These are phyloP conservation scores for Exophiala sideris DNA, from an alignment of 2,329 filamentous ascomycete species.

Conservation along the genomic window DNA sequence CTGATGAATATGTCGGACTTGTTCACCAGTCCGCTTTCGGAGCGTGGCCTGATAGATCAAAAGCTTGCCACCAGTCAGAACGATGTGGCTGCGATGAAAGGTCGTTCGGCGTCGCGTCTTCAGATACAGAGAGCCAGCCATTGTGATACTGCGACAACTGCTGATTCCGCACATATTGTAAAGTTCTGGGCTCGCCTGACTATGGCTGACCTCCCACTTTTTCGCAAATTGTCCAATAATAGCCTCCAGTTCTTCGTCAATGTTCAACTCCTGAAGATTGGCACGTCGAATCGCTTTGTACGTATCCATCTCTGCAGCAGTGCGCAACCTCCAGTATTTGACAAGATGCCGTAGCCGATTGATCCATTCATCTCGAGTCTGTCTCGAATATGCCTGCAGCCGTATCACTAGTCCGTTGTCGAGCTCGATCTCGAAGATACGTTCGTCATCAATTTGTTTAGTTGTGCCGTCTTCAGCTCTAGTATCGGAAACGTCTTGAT, in stretches of 20 bases:
- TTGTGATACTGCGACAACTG: conserved; percentile 59
- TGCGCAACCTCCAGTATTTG: conserved; percentile 61
- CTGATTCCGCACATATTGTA: conserved; percentile 67
- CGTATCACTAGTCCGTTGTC: conserved; percentile 61
- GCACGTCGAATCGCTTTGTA: conserved; percentile 55
- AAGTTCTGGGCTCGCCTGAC: conserved; percentile 60
- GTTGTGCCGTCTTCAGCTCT: conserved; percentile 53
- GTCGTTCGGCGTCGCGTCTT: conserved; percentile 62
- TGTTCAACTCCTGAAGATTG: conserved; percentile 59
- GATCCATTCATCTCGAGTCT: conserved; percentile 61
- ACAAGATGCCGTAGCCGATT: conserved; percentile 54
- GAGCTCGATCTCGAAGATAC: conserved; percentile 60
- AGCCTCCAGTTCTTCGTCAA: conserved; percentile 65
- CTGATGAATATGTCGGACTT: conserved; percentile 60
- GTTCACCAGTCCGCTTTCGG: conserved; percentile 53
- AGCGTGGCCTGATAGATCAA: conserved; percentile 61
- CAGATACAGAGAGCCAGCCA: conserved; percentile 61
- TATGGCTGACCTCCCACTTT: conserved; percentile 66
- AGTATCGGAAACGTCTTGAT: conserved; percentile 46
- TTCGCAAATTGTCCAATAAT: conserved; percentile 62
- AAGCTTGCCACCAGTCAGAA: conserved; percentile 59
- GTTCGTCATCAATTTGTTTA: conserved; percentile 53
- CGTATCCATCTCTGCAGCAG: conserved; percentile 54
- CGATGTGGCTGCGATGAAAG: conserved; percentile 59
- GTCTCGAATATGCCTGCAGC: conserved; percentile 57